Evolutionary conservation across 2,329 filamentous ascomycete species (phyloP).

Genomic region (Pseudopithomyces maydicus): DNA sequence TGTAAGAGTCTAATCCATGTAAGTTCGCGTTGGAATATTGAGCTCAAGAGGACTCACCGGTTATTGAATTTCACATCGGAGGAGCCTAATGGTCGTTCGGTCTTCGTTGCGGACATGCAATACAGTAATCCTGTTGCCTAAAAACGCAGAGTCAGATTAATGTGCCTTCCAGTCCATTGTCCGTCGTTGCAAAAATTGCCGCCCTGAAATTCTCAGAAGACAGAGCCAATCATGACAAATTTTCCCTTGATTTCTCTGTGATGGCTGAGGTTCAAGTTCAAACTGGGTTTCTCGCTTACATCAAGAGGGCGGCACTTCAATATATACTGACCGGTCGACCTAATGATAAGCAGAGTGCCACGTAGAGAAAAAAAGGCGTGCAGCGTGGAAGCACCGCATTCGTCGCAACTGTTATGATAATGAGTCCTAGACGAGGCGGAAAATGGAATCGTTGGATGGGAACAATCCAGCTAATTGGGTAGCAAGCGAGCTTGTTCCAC

Average conservation of each 20-base stretch:
- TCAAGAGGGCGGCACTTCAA: background rate
- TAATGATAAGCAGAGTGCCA: background rate
- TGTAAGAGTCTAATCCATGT: too few species aligned
- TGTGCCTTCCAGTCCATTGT: background rate
- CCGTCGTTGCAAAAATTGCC: background rate
- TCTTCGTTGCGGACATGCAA: background rate
- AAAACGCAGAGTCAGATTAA: background rate
- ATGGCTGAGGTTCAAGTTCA: background rate
- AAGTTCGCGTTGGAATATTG: background rate
- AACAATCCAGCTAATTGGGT: background rate
- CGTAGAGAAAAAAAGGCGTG: background rate
- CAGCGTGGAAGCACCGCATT: background rate
- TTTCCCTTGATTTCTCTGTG: background rate
- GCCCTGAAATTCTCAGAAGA: background rate
- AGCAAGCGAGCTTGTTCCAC: too few species aligned
- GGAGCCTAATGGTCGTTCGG: too few species aligned
- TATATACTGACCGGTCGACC: conserved; percentile 6
- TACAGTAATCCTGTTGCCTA: background rate
- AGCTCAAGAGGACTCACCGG: background rate
- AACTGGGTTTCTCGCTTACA: background rate
- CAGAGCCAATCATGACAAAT: background rate
- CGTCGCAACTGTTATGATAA: background rate
- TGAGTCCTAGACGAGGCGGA: background rate
- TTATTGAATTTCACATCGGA: too few species aligned
- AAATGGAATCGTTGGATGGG: conserved; percentile 1